These are phyloP conservation scores for Coelastrella sp. DNA, from an alignment of 139 green algal genomes.

Conservation along the genomic window DNA sequence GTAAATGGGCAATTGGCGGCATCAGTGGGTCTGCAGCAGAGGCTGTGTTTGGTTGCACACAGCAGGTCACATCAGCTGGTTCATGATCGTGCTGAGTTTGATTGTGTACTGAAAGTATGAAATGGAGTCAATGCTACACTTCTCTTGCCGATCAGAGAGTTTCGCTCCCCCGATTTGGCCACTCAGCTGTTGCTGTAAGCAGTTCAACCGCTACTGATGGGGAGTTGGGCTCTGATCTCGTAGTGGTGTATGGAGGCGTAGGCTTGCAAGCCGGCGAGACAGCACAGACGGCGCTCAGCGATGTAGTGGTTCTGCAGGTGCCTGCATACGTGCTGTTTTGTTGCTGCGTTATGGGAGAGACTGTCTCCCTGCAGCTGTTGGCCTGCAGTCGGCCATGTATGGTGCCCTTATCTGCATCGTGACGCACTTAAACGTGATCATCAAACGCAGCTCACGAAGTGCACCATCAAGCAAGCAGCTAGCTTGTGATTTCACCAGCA, in stretches of 20 bases:
- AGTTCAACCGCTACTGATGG: background rate
- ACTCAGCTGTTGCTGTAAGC: conserved; percentile 42
- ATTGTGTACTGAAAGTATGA: background rate
- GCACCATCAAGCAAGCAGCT: too few species aligned
- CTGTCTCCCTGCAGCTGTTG: too few species aligned
- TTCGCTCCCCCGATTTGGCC: conserved; percentile 50
- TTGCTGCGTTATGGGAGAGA: too few species aligned
- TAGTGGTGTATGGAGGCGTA: conserved; percentile 58
- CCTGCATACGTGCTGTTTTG: too few species aligned
- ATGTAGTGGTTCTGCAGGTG: conserved; percentile 58
- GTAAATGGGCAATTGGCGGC: too few species aligned
- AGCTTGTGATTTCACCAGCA: too few species aligned
- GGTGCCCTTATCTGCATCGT: too few species aligned
- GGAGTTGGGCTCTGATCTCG: conserved; percentile 52
- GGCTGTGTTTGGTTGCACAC: background rate
- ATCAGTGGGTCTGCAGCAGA: background rate
- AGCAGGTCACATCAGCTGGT: too few species aligned
- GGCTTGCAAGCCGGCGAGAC: conserved; percentile 27
- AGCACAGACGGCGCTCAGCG: conserved; percentile 50
- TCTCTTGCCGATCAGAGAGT: conserved; percentile 16
- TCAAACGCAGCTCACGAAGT: too few species aligned
- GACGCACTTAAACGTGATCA: too few species aligned
- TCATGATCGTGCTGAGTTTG: background rate
- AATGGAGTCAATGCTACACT: conserved; percentile 24
- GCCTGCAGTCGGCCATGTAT: too few species aligned